These are phyloP conservation scores for Diversispora epigaea DNA, from an alignment of 192 early-diverging fungal species.

Conservation along the genomic window DNA sequence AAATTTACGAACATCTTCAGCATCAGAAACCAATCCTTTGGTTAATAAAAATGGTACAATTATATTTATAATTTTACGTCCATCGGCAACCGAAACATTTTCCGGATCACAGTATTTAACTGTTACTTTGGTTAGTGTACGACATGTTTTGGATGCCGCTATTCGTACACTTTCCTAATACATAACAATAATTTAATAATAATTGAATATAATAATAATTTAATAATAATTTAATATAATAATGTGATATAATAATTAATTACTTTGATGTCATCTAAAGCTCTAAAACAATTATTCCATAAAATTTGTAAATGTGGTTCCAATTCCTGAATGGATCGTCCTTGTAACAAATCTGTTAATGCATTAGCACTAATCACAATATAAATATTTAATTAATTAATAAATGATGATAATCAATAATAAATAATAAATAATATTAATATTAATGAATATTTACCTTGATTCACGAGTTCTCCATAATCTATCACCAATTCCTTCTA, in stretches of 20 bases:
- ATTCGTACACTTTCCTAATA: conserved; percentile 71
- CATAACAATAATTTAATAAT: too few species aligned
- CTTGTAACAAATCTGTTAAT: conserved; percentile 71
- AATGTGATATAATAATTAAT: neutral
- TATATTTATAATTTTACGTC: conserved; percentile 72
- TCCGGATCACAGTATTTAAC: conserved; percentile 82
- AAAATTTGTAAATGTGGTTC: conserved; percentile 74
- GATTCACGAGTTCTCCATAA: conserved; percentile 88
- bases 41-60: conserved; percentile 85
- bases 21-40: conserved; percentile 72
- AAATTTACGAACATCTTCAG: conserved; percentile 86
- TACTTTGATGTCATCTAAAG: conserved; percentile 87
- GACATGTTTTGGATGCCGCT: conserved; percentile 79
- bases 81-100: conserved; percentile 54
- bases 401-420: too few species aligned
- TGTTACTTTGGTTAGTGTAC: conserved; percentile 76
- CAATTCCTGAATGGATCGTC: conserved; percentile 65
- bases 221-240: neutral
- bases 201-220: neutral
- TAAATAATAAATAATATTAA: too few species aligned
- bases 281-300: conserved; percentile 90
- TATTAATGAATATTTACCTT: conserved; percentile 38
- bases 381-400: too few species aligned
- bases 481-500: conserved; percentile 74
- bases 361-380: conserved; percentile 42